phyloP scores from a whole-genome alignment of 208 protist species.

The Trypanosoma melophagium region DNA sequence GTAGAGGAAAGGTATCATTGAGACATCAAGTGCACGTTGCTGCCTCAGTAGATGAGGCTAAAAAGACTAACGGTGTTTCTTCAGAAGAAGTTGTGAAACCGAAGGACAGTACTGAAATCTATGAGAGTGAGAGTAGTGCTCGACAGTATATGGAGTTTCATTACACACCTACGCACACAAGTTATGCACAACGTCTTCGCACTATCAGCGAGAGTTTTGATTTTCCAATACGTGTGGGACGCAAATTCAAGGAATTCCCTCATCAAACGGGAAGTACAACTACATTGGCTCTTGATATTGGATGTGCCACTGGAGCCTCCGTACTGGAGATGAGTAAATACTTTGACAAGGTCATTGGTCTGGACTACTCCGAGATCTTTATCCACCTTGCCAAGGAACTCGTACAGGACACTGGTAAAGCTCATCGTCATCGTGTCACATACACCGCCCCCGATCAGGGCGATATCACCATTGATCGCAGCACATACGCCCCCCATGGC shows the following conservation, averaged over 20 bases:
- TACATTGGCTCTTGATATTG: constrained; percentile 66
- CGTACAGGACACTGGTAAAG: background rate
- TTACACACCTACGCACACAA: constrained; percentile 56
- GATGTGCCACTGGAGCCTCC: constrained; percentile 81
- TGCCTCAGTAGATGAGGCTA: background rate
- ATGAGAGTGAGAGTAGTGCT: constrained; percentile 56
- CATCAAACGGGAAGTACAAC: constrained; percentile 2
- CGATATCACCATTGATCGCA: constrained; percentile 46
- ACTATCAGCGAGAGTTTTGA: constrained; percentile 59
- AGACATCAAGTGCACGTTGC: background rate
- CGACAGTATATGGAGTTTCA: constrained; percentile 88
- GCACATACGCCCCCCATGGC: constrained; percentile 26
- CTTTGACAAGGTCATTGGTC: constrained; percentile 73
- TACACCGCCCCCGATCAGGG: constrained; percentile 68
- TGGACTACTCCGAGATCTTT: constrained; percentile 78
- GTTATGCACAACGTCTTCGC: constrained; percentile 44
- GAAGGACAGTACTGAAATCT: constrained; percentile 32
- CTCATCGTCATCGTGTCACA: constrained; percentile 19
- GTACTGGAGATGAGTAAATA: constrained; percentile 80
- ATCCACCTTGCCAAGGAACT: constrained; percentile 69
- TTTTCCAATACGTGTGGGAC: constrained; percentile 63
- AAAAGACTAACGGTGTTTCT: background rate
- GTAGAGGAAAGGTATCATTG: background rate
- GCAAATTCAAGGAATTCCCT: constrained; percentile 53
- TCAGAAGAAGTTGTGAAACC: background rate